Conservation (phyloP, 495 filamentous ascomycete genomes). For the Parathielavia hyrcaniae region DNA sequence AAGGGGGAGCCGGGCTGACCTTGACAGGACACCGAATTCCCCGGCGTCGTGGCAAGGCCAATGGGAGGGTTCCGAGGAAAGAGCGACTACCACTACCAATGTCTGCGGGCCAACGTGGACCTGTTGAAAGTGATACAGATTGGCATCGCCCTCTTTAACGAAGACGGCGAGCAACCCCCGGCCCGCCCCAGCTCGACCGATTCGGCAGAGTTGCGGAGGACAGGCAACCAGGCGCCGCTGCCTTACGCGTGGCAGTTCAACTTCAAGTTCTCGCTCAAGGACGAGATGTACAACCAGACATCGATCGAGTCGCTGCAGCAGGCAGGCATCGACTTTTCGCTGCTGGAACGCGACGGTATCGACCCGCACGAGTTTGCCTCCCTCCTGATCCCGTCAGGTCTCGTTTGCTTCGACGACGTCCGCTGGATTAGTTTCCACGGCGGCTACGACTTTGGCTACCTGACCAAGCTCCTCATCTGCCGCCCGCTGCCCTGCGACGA, state of each 20-base stretch:
- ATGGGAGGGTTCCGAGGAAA: slow-evolving; percentile 91
- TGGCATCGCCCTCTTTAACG: slow-evolving; percentile 83
- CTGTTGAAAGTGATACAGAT: slow-evolving; percentile 95
- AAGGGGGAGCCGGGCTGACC: neutral
- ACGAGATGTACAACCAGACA: slow-evolving; percentile 93
- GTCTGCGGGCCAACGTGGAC: slow-evolving; percentile 92
- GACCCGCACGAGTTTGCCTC: slow-evolving; percentile 83
- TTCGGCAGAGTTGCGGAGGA: slow-evolving; percentile 43
- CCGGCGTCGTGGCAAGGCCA: slow-evolving; percentile 87
- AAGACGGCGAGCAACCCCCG: slow-evolving; percentile 78
- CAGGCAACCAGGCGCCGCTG: slow-evolving; percentile 52
- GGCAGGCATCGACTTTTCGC: slow-evolving; percentile 79
- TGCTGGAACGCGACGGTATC: slow-evolving; percentile 82
- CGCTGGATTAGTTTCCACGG: slow-evolving; percentile 97
- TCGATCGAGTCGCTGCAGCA: slow-evolving; percentile 83
- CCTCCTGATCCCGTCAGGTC: slow-evolving; percentile 80
- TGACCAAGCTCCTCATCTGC: slow-evolving; percentile 85
- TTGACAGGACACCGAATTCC: slow-evolving; percentile 89
- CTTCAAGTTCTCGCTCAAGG: slow-evolving; percentile 88
- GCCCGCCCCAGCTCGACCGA: slow-evolving; percentile 53
- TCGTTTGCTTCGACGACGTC: slow-evolving; percentile 82
- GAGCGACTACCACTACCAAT: slow-evolving; percentile 98
- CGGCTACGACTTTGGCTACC: slow-evolving; percentile 97
- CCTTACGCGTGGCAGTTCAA: slow-evolving; percentile 98
- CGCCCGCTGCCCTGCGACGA: slow-evolving; percentile 79